phyloP scores from a whole-genome alignment of 2,329 filamentous ascomycete species.

The Cladobotryum mycophilum region DNA sequence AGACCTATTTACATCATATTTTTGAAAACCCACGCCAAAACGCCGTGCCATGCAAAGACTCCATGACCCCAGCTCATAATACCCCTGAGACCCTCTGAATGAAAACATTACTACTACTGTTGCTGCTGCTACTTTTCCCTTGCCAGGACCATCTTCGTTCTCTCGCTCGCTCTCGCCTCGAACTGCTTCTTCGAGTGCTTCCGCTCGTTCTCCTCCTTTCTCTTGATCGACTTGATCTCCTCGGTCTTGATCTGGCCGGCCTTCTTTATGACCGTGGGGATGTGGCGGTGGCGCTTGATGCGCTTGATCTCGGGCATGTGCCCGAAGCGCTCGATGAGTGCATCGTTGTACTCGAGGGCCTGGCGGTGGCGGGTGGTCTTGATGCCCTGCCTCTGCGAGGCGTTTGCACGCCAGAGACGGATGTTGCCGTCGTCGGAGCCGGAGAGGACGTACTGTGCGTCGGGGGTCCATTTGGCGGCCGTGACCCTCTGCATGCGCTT shows the following conservation, averaged over 20 bases:
- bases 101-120: neutral
- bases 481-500: slow-evolving; percentile 97
- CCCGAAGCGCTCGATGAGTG: slow-evolving; percentile 73
- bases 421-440: slow-evolving; percentile 91
- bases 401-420: slow-evolving; percentile 81
- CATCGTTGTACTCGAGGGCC: slow-evolving; percentile 85
- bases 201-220: slow-evolving; percentile 87
- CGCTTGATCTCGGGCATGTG: slow-evolving; percentile 96
- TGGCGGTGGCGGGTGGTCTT: slow-evolving; percentile 80
- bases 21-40: slow-evolving; percentile 15
- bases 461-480: slow-evolving; percentile 76
- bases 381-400: slow-evolving; percentile 75
- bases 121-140: slow-evolving; percentile 42
- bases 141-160: slow-evolving; percentile 87
- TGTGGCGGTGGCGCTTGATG: slow-evolving; percentile 84
- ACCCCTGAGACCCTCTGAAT: neutral
- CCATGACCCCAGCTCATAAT: neutral
- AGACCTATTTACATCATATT: neutral
- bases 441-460: slow-evolving; percentile 82
- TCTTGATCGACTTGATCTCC: slow-evolving; percentile 81
- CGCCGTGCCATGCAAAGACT: slow-evolving; percentile 28
- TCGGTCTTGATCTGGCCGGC: slow-evolving; percentile 89
- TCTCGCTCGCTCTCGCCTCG: slow-evolving; percentile 65
- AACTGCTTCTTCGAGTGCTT: slow-evolving; percentile 83
- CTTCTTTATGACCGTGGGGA: slow-evolving; percentile 93